Percentiles rank a stretch among this genome's conserved stretches.
These are phyloP conservation scores for Schoenoplectus triqueter DNA, from an alignment of 202 grass and related monocot genomes.

Conservation along the genomic window DNA sequence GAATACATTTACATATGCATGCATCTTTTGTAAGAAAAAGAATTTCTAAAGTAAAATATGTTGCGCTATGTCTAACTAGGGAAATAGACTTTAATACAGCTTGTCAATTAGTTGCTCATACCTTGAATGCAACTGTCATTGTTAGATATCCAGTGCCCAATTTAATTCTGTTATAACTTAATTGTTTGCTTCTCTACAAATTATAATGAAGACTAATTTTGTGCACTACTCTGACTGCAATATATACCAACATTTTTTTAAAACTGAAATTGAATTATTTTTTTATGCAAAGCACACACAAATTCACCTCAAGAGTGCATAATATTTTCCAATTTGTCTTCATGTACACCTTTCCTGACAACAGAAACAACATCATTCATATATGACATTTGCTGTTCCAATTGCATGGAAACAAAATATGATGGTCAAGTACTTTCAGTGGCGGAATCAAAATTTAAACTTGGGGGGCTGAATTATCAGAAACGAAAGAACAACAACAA, in stretches of 20 bases:
- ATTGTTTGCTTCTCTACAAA: background rate
- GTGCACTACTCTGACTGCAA: background rate
- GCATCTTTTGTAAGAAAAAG: constrained; percentile 22
- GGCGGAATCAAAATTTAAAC: no score
- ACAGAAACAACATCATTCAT: no score
- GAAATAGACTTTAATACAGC: background rate
- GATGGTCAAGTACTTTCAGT: no score
- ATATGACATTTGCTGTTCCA: no score
- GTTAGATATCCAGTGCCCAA: background rate
- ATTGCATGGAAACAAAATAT: no score
- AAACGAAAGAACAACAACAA: no score
- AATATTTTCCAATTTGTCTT: no score
- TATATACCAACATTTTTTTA: background rate
- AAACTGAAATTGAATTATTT: background rate
- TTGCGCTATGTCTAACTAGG: background rate
- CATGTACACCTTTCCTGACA: no score
- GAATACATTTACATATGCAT: constrained; percentile 27
- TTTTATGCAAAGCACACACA: background rate
- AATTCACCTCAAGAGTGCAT: no score
- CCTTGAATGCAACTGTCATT: constrained; percentile 1
- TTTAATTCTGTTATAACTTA: constrained; percentile 16
- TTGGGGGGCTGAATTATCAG: no score
- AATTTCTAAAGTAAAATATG: constrained; percentile 25
- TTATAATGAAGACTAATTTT: background rate
- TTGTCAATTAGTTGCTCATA: constrained; percentile 19